Percentiles rank a stretch among this genome's conserved stretches.
Evolutionary conservation across 768 basidiomycete species (phyloP).

Genomic region (Trametes coccinea): DNA sequence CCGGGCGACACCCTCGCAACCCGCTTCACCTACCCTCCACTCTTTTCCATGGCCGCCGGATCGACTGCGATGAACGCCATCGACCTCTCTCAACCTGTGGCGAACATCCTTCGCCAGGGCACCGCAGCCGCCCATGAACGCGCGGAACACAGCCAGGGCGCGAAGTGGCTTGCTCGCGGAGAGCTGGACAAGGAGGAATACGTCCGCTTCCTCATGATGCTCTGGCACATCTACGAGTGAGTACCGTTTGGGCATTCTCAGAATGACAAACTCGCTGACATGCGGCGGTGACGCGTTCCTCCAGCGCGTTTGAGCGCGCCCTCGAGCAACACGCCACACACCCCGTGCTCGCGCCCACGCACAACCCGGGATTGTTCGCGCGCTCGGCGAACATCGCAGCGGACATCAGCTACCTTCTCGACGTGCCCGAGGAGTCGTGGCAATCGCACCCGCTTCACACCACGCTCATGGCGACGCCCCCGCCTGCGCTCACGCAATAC

Average conservation of each 20-base stretch:
- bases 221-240: slow-evolving; percentile 80
- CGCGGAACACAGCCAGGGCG: slow-evolving; percentile 59
- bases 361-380: slow-evolving; percentile 68
- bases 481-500: slow-evolving; percentile 53
- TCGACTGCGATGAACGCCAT: slow-evolving; percentile 1
- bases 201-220: slow-evolving; percentile 68
- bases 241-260: slow-evolving; percentile 23
- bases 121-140: slow-evolving; percentile 53
- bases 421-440: slow-evolving; percentile 56
- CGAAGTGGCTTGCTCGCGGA: slow-evolving; percentile 56
- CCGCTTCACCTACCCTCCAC: not conserved
- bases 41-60: too few relatives aligned
- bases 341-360: slow-evolving; percentile 63
- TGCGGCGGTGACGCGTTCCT: not conserved
- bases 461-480: slow-evolving; percentile 46
- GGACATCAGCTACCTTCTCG: slow-evolving; percentile 66
- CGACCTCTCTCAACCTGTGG: slow-evolving; percentile 35
- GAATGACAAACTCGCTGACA: not conserved
- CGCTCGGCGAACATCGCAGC: slow-evolving; percentile 59
- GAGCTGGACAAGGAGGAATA: slow-evolving; percentile 65
- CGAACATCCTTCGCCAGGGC: slow-evolving; percentile 41
- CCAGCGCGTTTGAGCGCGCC: slow-evolving; percentile 56
- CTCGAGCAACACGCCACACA: slow-evolving; percentile 62
- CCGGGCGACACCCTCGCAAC: not conserved
- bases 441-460: slow-evolving; percentile 54